These are phyloP conservation scores for Zygotorulaspora sp. DNA, from an alignment of 805 yeast genomes.

Conservation along the genomic window DNA sequence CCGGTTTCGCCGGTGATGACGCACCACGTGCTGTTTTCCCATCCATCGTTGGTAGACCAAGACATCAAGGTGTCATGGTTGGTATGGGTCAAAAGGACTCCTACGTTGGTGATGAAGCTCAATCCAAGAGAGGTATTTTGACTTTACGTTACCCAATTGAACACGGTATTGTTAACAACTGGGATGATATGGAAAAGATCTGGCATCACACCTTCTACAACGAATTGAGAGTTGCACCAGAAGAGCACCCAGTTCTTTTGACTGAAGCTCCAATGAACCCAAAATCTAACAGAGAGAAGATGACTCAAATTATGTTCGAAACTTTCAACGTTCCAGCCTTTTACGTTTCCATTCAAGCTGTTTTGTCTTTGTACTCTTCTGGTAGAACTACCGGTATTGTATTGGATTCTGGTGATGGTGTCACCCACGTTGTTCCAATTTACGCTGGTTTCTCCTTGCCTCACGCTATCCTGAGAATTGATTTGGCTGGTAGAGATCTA, in stretches of 20 bases:
- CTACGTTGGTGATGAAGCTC: constrained; percentile 99
- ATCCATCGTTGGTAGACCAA: constrained; percentile 99
- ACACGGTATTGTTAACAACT: constrained; percentile 99
- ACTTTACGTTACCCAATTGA: constrained; percentile 98
- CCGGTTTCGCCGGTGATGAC: constrained; percentile 99
- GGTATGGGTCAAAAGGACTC: constrained; percentile 99
- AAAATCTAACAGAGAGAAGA: constrained; percentile 98
- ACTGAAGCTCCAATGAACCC: constrained; percentile 99
- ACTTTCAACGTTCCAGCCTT: constrained; percentile 99
- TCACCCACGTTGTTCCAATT: constrained; percentile 99
- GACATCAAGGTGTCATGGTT: constrained; percentile 99
- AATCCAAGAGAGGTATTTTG: constrained; percentile 99
- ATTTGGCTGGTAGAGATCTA: constrained; percentile 99
- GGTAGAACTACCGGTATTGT: constrained; percentile 99
- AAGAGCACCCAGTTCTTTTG: constrained; percentile 98
- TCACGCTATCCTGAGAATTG: constrained; percentile 97
- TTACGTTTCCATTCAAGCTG: constrained; percentile 98
- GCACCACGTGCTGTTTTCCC: constrained; percentile 99
- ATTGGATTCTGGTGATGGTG: constrained; percentile 99
- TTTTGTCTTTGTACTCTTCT: constrained; percentile 93
- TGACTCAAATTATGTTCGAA: constrained; percentile 99
- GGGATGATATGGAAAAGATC: constrained; percentile 99
- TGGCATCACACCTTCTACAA: constrained; percentile 99
- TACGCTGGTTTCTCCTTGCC: constrained; percentile 99
- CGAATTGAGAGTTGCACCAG: constrained; percentile 99